Percentiles rank a stretch among this genome's conserved stretches.
phyloP scores from a whole-genome alignment of 2,329 filamentous ascomycete species.

The Ophiostoma sp. region DNA sequence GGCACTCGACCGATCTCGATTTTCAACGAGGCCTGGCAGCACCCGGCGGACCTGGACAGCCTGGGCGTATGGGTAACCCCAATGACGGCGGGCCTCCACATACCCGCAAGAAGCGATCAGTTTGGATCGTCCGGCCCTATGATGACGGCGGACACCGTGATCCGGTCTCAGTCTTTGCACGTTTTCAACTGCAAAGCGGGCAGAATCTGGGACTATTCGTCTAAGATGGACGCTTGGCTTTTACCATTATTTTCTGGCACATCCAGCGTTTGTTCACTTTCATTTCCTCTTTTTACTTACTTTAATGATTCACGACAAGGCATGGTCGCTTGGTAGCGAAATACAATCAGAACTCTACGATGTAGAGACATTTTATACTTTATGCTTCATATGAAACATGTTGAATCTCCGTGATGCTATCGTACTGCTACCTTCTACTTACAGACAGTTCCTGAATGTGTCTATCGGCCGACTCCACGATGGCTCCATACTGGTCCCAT shows the following conservation, averaged over 20 bases:
- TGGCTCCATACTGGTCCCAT: background rate
- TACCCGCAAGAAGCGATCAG: slow-evolving; percentile 31
- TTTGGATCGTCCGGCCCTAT: slow-evolving; percentile 37
- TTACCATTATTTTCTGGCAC: background rate
- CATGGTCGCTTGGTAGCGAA: background rate
- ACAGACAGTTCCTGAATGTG: background rate
- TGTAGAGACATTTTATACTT: background rate
- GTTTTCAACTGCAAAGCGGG: slow-evolving; percentile 31
- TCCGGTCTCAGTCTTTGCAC: slow-evolving; percentile 34
- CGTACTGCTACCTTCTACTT: background rate
- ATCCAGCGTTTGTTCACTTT: background rate
- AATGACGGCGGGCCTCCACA: slow-evolving; percentile 12
- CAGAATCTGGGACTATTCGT: slow-evolving; percentile 34
- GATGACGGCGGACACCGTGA: slow-evolving; percentile 31
- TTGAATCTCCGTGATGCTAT: background rate
- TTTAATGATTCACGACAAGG: background rate
- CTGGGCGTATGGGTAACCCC: background rate
- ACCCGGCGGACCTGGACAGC: background rate
- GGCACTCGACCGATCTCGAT: background rate
- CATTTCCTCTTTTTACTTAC: background rate
- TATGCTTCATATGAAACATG: background rate
- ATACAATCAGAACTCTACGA: background rate
- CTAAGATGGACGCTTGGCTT: background rate
- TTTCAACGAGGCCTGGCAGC: background rate
- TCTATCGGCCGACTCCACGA: background rate